Base-by-base conservation (phyloP, 2,329 filamentous ascomycete genomes). In the Emmonsia crescens region DNA sequence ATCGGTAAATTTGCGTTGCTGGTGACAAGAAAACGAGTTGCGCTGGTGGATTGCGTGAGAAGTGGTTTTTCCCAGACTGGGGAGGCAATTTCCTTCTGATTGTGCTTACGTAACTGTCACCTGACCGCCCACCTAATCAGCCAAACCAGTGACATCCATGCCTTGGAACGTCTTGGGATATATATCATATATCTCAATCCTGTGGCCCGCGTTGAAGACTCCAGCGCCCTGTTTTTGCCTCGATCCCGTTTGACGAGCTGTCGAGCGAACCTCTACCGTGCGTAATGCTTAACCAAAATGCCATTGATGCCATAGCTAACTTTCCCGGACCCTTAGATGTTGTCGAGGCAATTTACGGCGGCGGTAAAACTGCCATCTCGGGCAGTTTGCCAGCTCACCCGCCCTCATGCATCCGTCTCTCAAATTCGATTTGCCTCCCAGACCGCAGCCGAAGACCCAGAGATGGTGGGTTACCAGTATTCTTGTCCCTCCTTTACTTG, bases 271-370 rank as follows among this genome's bases (percentile, higher is more conserved):
- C 29, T 27, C 14, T 44, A 62, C 33, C 46, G 63, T 64, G 44
- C 59, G 63, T 62, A 44, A 27, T 42, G 33, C 16, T 21, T 24
- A 14, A 10, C 21, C 5, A 48, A 10, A 10, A 16, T 42, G 24
- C 52, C 6, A 44, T 62, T 59, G 16, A 38, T 27, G 36, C 19
- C 21, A 16, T 42, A 68, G 19, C 67, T 69, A 68, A 74, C 66
- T 59, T 61, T 46, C 24, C 36, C 42, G n/a, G 60, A 51, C 29
- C 31, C 58, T 60, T 63, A 76, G 72, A 79, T 79, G 77, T 69
- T 79, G 69, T 75, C 77, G 66, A 73, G 75, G 71, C 76, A 75
- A 64, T 72, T 77, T 69, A 64, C 77, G 64, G 68, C 75, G 64
- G 73, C 75, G 69, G 71, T 73, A 62, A 73, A 73, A 68, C 67